Conservation (phyloP, 768 basidiomycete genomes). For the Astraeus odoratus region DNA sequence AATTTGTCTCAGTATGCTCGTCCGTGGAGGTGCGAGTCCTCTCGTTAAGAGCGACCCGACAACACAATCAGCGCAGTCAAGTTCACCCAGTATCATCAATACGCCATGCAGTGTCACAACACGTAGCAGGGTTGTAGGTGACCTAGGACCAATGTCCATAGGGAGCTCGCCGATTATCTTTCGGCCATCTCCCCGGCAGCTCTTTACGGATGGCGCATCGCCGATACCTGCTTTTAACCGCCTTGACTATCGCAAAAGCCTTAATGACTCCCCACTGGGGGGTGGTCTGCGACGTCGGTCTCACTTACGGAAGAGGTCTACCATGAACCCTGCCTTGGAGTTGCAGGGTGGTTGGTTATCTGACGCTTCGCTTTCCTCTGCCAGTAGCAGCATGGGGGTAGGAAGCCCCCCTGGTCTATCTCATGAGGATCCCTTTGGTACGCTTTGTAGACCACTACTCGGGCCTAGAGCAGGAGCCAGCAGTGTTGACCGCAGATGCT, state of each 20-base stretch:
- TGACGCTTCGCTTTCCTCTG: conserved; percentile 23
- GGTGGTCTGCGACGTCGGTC: conserved; percentile 23
- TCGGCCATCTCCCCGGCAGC: conserved; percentile 34
- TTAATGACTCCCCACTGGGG: conserved; percentile 45
- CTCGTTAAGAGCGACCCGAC: conserved; percentile 27
- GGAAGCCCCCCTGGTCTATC: conserved; percentile 23
- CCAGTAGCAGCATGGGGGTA: conserved; percentile 13
- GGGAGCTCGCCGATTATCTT: conserved; percentile 34
- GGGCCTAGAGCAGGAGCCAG: conserved; percentile 8
- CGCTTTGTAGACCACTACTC: conserved; percentile 34
- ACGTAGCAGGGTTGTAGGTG: conserved; percentile 22
- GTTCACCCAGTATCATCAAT: conserved; percentile 23
- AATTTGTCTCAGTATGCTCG: conserved; percentile 58
- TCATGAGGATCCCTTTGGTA: conserved; percentile 41
- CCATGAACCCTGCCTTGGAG: conserved; percentile 22
- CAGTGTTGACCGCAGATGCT: conserved; percentile 8
- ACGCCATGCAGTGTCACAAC: conserved; percentile 22
- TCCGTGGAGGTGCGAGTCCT: conserved; percentile 46
- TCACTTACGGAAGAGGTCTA: conserved; percentile 22
- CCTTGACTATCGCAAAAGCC: conserved; percentile 28
- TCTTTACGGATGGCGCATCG: conserved; percentile 31
- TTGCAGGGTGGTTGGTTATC: conserved; percentile 24
- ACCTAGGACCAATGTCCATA: conserved; percentile 11
- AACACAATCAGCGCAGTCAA: conserved; percentile 21
- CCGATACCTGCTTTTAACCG: conserved; percentile 26